Evolutionary conservation across 192 early-diverging fungal genomes (phyloP).

Genomic region (Diversispora eburnea): DNA sequence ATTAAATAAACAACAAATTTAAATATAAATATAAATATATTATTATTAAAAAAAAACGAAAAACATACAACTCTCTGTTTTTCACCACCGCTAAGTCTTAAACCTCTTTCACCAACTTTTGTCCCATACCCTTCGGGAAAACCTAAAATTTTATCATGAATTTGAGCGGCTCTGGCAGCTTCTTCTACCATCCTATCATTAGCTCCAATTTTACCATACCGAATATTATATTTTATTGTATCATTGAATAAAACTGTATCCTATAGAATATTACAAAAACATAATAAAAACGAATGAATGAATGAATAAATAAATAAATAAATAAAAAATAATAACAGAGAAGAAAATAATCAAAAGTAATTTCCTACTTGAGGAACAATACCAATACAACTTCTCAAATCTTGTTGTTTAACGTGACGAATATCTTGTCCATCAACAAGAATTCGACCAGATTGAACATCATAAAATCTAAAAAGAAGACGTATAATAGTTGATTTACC

Average conservation of each 20-base stretch:
- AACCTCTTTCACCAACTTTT: constrained; percentile 65
- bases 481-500: constrained; percentile 83
- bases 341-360: not conserved
- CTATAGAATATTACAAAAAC: constrained; percentile 2
- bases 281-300: not conserved
- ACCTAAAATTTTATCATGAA: constrained; percentile 56
- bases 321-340: not conserved
- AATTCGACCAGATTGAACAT: constrained; percentile 75
- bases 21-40: not conserved
- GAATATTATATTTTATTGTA: constrained; percentile 62
- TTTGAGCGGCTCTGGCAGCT: constrained; percentile 56
- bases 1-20: not conserved
- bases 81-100: constrained; percentile 71
- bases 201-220: constrained; percentile 54
- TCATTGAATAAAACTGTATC: constrained; percentile 77
- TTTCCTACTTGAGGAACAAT: constrained; percentile 82
- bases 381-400: constrained; percentile 74
- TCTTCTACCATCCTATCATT: constrained; percentile 50
- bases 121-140: constrained; percentile 64
- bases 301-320: not conserved
- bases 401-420: constrained; percentile 66
- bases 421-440: constrained; percentile 84
- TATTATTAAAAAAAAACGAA: constrained; percentile 10
- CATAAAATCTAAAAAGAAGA: constrained; percentile 91
- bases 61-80: constrained; percentile 55